phyloP scores from a whole-genome alignment of 1,284 basidiomycete species.

The Pterula multifida region DNA sequence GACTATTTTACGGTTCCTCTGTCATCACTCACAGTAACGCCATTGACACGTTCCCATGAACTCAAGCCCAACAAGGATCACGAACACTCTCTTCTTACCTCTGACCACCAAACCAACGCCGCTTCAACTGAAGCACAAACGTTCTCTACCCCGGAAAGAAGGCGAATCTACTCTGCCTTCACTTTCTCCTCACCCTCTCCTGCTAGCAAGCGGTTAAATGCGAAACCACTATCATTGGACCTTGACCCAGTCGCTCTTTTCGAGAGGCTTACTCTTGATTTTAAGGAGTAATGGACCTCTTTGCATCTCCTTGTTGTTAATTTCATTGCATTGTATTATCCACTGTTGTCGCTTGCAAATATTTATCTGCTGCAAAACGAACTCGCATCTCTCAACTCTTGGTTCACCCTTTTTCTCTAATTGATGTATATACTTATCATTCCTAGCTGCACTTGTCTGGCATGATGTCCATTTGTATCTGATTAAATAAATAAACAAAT shows the following conservation, averaged over 20 bases:
- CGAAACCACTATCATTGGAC: conserved; percentile 15
- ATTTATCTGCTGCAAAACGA: conserved; percentile 2
- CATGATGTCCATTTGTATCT: too few species aligned
- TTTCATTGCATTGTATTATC: neutral
- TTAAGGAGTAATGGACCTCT: neutral
- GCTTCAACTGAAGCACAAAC: conserved; percentile 10
- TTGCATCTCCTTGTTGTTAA: neutral
- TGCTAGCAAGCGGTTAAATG: conserved; percentile 36
- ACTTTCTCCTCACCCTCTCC: conserved; percentile 64
- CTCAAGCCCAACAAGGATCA: conserved; percentile 7
- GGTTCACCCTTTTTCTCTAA: neutral
- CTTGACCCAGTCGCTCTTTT: conserved; percentile 19
- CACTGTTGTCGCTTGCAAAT: neutral
- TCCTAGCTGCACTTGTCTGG: too few species aligned
- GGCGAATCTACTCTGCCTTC: conserved; percentile 57
- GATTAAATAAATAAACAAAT: too few species aligned
- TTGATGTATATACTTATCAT: neutral
- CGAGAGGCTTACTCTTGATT: conserved; percentile 16
- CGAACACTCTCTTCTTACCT: neutral
- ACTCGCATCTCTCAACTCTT: neutral
- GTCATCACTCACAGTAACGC: conserved; percentile 11
- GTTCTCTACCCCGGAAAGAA: conserved; percentile 61
- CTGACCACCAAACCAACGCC: neutral
- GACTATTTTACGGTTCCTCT: conserved; percentile 35
- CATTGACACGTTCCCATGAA: conserved; percentile 14